These are phyloP conservation scores for Populus hybrid DNA, from an alignment of 441 rosid species.

Conservation along the genomic window DNA sequence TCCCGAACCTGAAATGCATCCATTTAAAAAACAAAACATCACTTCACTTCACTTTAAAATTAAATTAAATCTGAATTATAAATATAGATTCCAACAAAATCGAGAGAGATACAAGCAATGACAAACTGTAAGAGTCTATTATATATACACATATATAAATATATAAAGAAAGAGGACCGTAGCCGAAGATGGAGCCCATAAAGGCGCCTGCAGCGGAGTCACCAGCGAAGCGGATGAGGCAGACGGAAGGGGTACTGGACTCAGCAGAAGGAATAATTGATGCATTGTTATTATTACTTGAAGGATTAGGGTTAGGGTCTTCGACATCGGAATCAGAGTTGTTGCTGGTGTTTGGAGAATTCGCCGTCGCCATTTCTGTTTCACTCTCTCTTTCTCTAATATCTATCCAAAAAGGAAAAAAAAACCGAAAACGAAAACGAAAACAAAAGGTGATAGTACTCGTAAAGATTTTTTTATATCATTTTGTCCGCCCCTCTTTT, in stretches of 20 bases:
- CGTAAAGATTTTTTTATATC: not conserved
- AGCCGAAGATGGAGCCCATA: constrained; percentile 86
- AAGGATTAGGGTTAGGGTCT: constrained; percentile 19
- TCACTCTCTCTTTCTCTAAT: not conserved
- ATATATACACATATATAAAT: not conserved
- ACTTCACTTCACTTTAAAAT: not conserved
- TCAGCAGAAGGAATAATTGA: constrained; percentile 23
- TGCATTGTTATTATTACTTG: constrained; percentile 29
- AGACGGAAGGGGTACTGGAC: constrained; percentile 47
- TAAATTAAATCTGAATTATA: not conserved
- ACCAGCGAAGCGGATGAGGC: constrained; percentile 66
- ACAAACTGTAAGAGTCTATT: too few species aligned
- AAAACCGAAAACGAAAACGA: not conserved
- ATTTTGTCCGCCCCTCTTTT: not conserved
- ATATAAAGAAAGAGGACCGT: constrained; percentile 32
- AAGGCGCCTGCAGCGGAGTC: constrained; percentile 88
- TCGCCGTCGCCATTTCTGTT: constrained; percentile 42
- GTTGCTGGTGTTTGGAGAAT: constrained; percentile 37
- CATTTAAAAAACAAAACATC: not conserved
- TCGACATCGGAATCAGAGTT: constrained; percentile 27
- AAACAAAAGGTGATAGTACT: not conserved
- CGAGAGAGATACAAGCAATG: not conserved
- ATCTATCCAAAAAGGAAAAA: not conserved
- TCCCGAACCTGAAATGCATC: constrained; percentile 60
- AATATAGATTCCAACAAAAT: not conserved